Evolutionary conservation across 139 green algal species (phyloP), one percentile per base, ranked within the genome.

Genomic region (Deuterostichococcus epilithicus): DNA sequence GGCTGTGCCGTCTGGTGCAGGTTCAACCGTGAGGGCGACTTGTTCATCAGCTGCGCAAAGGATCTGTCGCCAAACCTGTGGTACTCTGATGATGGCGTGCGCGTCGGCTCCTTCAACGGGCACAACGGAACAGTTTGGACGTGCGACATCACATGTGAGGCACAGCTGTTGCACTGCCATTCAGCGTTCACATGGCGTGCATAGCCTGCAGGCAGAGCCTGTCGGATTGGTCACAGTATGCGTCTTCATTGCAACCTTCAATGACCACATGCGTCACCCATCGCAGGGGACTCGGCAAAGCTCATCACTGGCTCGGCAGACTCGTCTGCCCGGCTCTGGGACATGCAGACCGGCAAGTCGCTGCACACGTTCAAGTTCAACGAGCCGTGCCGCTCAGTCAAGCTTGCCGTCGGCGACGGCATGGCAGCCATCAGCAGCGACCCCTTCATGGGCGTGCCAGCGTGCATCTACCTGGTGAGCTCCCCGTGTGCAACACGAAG

Each of bases 11-110:
- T 37, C 32, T 26, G 13, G 13, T 82, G 81, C 85, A 97, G 92
- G 82, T 99, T 95, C 88, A 99, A 99, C 76, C 75, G 83, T 0
- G 96, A 99, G 60, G 96, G 96, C 22, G 96, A 99, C 78, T 82
- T 99, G 32, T 75, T 99, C 0, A 87, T 99, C 36, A 95, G 82
- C 30, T 98, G 94, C 72, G 96, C 92, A 38, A 99, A 98, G 88
- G 93, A 97, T 80, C 87, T 91, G 76, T 72, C 86, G 10, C 90
- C 93, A 1, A 98, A 91, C 78, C 77, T 98, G 25, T 99, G 95
- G 93, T 94, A 91, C 80, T 83, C 93, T 20, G 95, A 99, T 34
- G 89, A 95, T 75, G 96, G 96, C 22, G 81, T 90, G 74, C 88
- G 96, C 26, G 78, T 98, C 0, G 96, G 96, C 28, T 98, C 90